phyloP scores from a whole-genome alignment of 192 early-diverging fungal genomes.

The Podila minutissima region DNA sequence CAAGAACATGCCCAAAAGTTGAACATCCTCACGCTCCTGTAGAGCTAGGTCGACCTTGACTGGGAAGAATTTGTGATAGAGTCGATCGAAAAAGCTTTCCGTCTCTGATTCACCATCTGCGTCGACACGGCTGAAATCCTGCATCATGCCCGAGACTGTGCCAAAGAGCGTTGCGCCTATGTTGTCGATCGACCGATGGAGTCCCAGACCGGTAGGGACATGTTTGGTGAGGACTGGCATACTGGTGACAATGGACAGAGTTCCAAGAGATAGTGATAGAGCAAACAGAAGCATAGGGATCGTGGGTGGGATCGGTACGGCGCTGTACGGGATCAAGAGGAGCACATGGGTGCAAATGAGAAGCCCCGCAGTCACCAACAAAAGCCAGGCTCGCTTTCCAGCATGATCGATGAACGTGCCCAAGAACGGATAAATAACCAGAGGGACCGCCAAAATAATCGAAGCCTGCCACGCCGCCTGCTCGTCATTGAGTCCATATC shows the following conservation, averaged over 20 bases:
- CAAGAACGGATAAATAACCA: conserved; percentile 75
- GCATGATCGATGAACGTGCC: conserved; percentile 74
- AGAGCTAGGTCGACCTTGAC: conserved; percentile 11
- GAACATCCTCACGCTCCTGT: conserved; percentile 34
- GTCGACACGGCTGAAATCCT: conserved; percentile 23
- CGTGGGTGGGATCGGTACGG: conserved; percentile 45
- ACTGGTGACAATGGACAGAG: conserved; percentile 53
- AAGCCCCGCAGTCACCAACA: conserved; percentile 29
- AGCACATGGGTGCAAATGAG: conserved; percentile 32
- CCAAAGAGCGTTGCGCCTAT: conserved; percentile 56
- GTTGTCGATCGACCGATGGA: conserved; percentile 53
- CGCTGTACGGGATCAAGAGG: conserved; percentile 18
- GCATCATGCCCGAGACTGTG: conserved; percentile 51
- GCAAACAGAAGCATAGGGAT: conserved; percentile 56
- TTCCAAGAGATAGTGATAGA: conserved; percentile 36
- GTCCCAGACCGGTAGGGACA: conserved; percentile 55
- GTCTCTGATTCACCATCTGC: conserved; percentile 12
- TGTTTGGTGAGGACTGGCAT: conserved; percentile 55
- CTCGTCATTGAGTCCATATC: conserved; percentile 68
- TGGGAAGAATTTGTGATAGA: conserved; percentile 46
- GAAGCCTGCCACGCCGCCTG: conserved; percentile 74
- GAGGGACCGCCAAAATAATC: conserved; percentile 73
- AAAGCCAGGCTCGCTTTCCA: conserved; percentile 67
- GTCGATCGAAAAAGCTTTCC: conserved; percentile 37
- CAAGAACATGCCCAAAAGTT: conserved; percentile 40